Evolutionary conservation across 2,329 filamentous ascomycete genomes (phyloP).

Genomic region (Passalora sequoiae): DNA sequence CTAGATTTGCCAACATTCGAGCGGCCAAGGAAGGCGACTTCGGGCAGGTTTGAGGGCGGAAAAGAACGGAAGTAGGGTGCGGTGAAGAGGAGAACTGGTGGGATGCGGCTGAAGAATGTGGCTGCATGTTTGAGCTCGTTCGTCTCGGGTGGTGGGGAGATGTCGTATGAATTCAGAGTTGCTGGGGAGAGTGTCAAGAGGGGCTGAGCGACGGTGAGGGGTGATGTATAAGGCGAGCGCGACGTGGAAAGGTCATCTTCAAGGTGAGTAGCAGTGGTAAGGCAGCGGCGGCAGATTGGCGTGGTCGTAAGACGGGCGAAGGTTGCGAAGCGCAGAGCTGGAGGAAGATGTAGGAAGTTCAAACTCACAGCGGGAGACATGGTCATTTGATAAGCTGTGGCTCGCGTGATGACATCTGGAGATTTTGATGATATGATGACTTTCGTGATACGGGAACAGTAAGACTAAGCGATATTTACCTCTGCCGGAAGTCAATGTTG

Average conservation of each 20-base stretch:
- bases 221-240: background rate
- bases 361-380: too few species aligned
- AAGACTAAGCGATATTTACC: too few species aligned
- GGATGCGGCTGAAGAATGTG: constrained; percentile 44
- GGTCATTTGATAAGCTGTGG: too few species aligned
- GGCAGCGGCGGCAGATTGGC: constrained; percentile 2
- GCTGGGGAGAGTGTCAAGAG: constrained; percentile 28
- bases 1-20: constrained; percentile 67
- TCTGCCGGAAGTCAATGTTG: too few species aligned
- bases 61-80: constrained; percentile 57
- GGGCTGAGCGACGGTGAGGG: background rate
- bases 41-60: constrained; percentile 50
- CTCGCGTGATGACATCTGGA: too few species aligned
- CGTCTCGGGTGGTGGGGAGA: constrained; percentile 29
- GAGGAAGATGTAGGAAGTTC: constrained; percentile 27
- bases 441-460: too few species aligned
- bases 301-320: constrained; percentile 6
- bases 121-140: constrained; percentile 39
- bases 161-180: constrained; percentile 33
- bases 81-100: constrained; percentile 55
- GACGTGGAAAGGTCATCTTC: constrained; percentile 5
- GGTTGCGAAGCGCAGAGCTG: constrained; percentile 19
- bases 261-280: constrained; percentile 4
- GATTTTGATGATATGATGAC: too few species aligned
- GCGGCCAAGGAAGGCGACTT: constrained; percentile 63